Base-by-base conservation (phyloP, 2,329 filamentous ascomycete genomes). In the Daldinia eschscholtzii region DNA sequence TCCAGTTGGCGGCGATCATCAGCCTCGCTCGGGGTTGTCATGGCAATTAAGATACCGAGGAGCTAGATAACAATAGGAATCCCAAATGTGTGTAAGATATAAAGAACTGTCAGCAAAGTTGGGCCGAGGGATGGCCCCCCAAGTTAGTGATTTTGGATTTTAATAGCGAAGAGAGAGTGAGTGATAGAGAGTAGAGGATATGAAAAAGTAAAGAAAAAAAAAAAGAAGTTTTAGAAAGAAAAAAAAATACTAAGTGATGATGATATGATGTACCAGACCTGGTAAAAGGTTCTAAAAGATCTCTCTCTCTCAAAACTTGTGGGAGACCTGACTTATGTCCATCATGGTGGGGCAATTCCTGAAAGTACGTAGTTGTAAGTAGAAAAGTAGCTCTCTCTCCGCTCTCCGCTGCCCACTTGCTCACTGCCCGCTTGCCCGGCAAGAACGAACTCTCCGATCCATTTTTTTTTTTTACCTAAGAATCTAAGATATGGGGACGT, bases 21-120 rank as follows among this genome's bases (percentile, higher is more conserved):
- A 53, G 50, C 65, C 60, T 66, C 69, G 68, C 64, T 69, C 63
- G 70, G 65, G 69, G 72, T 71, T 74, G 74, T 75, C 63, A 68
- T 68, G 70, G 67, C 70, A 72, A 65, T 69, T 56, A 13, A 60
- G 33, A 56, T 58, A 61, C 52, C 68, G 26, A 65, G 28, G 20
- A 46, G 50, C 37, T 56, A 53, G 50, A 60, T 59, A 61, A 61
- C 23, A 28, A 57, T 65, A 61, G 20, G 20, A 44, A 18, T 42
- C 30, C 20, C 56, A 57, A 50, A 50, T 44, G 33, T 7, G 10
- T 7, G 26, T 62, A 61, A 55, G 57, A 58, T 48, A 56, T 10
- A 48, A 28, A 59, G 26, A 52, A 26, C 26, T 58, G 13, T 59
- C 20, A 57, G 30, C 61, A 67, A 67, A 52, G 62, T 48, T 70